Conservation (phyloP, 176 grass and related monocot species). For the Leersia perrieri region DNA sequence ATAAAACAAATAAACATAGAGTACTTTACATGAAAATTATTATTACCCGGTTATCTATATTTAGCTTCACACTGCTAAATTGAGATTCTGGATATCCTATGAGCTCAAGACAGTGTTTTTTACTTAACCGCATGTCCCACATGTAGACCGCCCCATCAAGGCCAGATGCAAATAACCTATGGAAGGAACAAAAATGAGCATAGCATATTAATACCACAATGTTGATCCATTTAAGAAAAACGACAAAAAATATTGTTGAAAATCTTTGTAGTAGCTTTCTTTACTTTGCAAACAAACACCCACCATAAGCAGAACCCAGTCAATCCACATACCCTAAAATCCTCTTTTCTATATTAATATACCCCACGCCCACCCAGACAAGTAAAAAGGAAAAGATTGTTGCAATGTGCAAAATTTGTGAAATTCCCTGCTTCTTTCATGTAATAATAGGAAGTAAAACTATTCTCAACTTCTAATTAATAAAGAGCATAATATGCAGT, state of each 20-base stretch:
- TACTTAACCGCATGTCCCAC: constrained; percentile 78
- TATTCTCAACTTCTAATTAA: background rate
- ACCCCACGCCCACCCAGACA: background rate
- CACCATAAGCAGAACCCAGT: constrained; percentile 9
- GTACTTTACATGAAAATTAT: constrained; percentile 4
- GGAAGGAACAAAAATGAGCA: constrained; percentile 12
- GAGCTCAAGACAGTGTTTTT: constrained; percentile 70
- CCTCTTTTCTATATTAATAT: background rate
- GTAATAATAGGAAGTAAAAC: background rate
- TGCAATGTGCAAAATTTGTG: background rate
- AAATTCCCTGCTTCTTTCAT: background rate
- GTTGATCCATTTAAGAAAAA: background rate
- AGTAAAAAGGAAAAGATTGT: background rate
- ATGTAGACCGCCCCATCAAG: constrained; percentile 78
- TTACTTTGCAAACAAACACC: background rate
- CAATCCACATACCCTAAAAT: background rate
- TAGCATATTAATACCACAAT: background rate
- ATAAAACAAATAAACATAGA: background rate
- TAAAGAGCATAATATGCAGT: background rate
- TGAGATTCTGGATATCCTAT: constrained; percentile 56
- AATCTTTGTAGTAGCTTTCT: background rate
- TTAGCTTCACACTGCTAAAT: constrained; percentile 71
- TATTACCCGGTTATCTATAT: constrained; percentile 68
- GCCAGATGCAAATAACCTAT: constrained; percentile 83
- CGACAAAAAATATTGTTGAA: background rate